Evolutionary conservation across 371 early-diverging fungal genomes (phyloP), one percentile per base, ranked within the genome.

Genomic region (Paraphysoderma sedebokerense): DNA sequence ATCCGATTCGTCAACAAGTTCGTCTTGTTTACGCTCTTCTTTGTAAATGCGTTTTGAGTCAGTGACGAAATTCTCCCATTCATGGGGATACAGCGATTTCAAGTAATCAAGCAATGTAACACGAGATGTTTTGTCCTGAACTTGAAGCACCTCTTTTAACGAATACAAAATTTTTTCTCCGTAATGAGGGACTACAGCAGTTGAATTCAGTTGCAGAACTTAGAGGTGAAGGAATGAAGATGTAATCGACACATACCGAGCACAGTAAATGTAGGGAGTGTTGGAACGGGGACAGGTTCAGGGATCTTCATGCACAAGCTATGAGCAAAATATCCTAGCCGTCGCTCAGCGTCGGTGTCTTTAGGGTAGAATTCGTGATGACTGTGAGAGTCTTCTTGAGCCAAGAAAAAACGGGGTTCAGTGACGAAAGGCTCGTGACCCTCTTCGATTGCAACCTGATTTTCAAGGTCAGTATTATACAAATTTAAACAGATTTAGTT

Each of bases 61-160:
- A 5, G 37, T 74, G 26, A 90, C 85, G 67, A 86, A 90, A 62
- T 87, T 87, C 44, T 82, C 85, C 88, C 87, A 88, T 56, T 88
- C 90, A 17, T 76, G 70, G 0, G 83, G 66, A 52, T 86, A 82
- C 23, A 87, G 65, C 26, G 85, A 79, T 57, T 89, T 87, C 38
- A 89, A 57, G 40, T 89, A 89, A 63, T 88, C 87, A 27, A 90
- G 59, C 42, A 87, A 53, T 7, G 85, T 87, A 8, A 90, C 76
- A 2, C 84, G 71, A 3, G 81, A 83, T 29, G 34, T 13, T n/a
- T 35, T 7, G 54, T 81, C 74, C 45, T 78, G 68, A n/a, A n/a
- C n/a, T 28, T 40, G 40, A 24, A 40, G 11, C 17, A 40, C n/a
- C 61, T 88, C 88, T 23, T 82, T 69, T 35, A 87, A 62, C 2